Evolutionary conservation across 768 basidiomycete genomes (phyloP), one percentile per base, ranked within the genome.

Genomic region (Boletus vinaceobasis): DNA sequence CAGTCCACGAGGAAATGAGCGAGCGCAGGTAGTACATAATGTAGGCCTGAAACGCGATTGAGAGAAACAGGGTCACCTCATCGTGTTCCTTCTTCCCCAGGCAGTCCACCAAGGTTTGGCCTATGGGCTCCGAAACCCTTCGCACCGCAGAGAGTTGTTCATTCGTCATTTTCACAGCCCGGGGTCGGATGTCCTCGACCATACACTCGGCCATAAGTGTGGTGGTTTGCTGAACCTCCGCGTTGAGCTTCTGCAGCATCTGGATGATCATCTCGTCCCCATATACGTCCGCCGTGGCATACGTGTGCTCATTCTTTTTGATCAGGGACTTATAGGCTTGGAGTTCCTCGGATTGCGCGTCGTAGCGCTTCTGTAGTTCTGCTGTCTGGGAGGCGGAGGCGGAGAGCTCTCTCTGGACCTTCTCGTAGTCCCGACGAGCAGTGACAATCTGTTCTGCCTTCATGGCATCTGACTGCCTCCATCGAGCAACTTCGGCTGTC

Each of bases 1-100:
- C 27, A n/a, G 57, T 55, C 59, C 59, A 60, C 10, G 59, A 59
- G 4, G 53, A 59, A 2, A 59, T 37, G 26, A 52, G 7, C 23
- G 7, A 15, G 23, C 23, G 19, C 1, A 60, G 5, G 21, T 48
- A 31, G 26, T 40, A 27, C 7, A 50, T 43, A 10, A 60, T 11
- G 39, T 35, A 52, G 17, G 59, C 42, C 13, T 59, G 59, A 33
- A 60, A 42, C 3, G 50, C 47, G 23, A 60, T 55, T 3, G 11
- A 29, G 43, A 60, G 59, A 23, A 46, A 60, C 19, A 55, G 14
- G 0, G 26, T 27, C 3, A 48, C 38, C 11, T 55, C 50, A 1
- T 49, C 39, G 33, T 1, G 10, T 23, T 23, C 23, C 23, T 23
- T 23, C 23, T 4, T 23, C 31, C 29, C 35, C 46, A 60, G 46